Percentiles rank a stretch among this genome's conserved stretches.
phyloP scores from a whole-genome alignment of 257 asterid genomes.

The Primulina tabacum region DNA sequence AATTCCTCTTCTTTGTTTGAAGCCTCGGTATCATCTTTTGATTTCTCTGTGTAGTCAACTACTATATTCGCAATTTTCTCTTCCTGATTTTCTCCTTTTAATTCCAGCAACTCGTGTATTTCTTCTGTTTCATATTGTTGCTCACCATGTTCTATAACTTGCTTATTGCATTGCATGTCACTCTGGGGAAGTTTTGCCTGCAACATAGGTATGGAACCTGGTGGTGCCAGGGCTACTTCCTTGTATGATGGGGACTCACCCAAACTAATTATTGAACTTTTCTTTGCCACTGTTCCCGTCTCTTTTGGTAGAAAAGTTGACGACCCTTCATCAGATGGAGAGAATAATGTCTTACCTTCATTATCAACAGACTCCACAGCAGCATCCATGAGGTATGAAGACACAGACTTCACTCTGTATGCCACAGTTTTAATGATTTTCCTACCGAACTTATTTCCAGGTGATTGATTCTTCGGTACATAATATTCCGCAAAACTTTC shows the following conservation, averaged over 20 bases:
- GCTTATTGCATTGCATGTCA: slow-evolving; percentile 35
- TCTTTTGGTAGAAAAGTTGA: slow-evolving; percentile 48
- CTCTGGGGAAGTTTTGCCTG: slow-evolving; percentile 51
- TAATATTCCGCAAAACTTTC: slow-evolving; percentile 77
- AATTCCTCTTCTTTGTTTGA: slow-evolving; percentile 38
- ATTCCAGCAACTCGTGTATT: slow-evolving; percentile 24
- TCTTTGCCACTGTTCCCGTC: slow-evolving; percentile 45
- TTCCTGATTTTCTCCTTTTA: slow-evolving; percentile 41
- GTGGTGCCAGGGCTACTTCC: slow-evolving; percentile 98
- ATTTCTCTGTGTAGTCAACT: slow-evolving; percentile 32
- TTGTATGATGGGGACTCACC: slow-evolving; percentile 95
- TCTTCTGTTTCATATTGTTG: slow-evolving; percentile 35
- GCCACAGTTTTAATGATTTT: slow-evolving; percentile 71
- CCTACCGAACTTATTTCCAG: slow-evolving; percentile 67
- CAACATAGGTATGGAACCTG: slow-evolving; percentile 78
- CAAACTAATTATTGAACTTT: slow-evolving; percentile 71
- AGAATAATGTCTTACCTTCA: slow-evolving; percentile 43
- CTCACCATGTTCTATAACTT: slow-evolving; percentile 39
- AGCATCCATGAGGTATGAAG: slow-evolving; percentile 50
- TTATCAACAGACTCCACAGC: slow-evolving; percentile 37
- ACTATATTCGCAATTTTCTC: slow-evolving; percentile 31
- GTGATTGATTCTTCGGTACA: slow-evolving; percentile 65
- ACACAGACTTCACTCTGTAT: slow-evolving; percentile 77
- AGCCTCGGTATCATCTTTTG: slow-evolving; percentile 39
- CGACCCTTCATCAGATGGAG: slow-evolving; percentile 45